Conservation (phyloP, 192 early-diverging fungal species). For the Funneliformis geosporum region DNA sequence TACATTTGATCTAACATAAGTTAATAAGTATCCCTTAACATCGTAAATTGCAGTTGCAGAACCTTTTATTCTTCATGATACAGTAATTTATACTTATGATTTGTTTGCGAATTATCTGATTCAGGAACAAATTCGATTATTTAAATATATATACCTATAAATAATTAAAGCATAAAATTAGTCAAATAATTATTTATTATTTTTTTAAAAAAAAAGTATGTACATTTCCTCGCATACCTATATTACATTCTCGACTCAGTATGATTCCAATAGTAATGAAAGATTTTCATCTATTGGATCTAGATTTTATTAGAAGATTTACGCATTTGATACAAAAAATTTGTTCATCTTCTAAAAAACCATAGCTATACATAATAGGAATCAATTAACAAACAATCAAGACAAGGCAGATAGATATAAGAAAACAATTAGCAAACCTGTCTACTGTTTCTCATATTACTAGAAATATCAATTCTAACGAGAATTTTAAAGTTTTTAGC, state of each 20-base stretch:
- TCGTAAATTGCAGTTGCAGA: conserved; percentile 83
- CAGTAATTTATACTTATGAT: conserved; percentile 86
- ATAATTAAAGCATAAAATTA: too few species aligned
- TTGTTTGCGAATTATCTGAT: conserved; percentile 89
- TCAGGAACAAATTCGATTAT: conserved; percentile 97
- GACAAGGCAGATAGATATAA: conserved; percentile 2
- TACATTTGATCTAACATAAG: conserved; percentile 87
- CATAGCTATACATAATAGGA: conserved; percentile 37
- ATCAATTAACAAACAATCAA: conserved; percentile 30
- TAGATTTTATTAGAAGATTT: conserved; percentile 81
- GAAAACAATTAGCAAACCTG: conserved; percentile 39
- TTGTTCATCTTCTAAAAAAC: conserved; percentile 83
- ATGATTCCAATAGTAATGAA: conserved; percentile 86
- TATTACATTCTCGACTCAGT: conserved; percentile 91
- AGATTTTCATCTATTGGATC: conserved; percentile 79
- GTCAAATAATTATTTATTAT: too few species aligned
- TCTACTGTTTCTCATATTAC: conserved; percentile 96
- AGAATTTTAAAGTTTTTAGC: conserved; percentile 64
- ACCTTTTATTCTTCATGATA: conserved; percentile 84
- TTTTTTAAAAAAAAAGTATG: neutral
- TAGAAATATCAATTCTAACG: conserved; percentile 87
- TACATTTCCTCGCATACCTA: conserved; percentile 82
- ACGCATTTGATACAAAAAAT: conserved; percentile 76
- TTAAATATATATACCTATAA: conserved; percentile 81
- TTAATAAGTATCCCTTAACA: conserved; percentile 83